These are phyloP conservation scores for Aphanomyces invadans DNA, from an alignment of 352 stramenopile genomes.

Conservation along the genomic window DNA sequence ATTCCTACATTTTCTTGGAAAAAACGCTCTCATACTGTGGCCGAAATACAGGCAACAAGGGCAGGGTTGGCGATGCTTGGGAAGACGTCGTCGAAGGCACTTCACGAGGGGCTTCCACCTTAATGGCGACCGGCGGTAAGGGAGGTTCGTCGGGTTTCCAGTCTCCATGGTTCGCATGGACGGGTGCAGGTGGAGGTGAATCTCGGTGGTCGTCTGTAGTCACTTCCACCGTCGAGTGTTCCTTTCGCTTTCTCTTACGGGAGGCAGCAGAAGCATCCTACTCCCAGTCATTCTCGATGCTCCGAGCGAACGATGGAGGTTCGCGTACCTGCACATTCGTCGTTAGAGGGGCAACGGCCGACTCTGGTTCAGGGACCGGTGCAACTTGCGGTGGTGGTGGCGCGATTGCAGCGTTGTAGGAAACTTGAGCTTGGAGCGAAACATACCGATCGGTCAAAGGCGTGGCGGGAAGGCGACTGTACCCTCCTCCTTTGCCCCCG, in stretches of 20 bases:
- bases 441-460: constrained; percentile 7
- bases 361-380: too few species aligned
- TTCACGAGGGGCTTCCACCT: background rate
- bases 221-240: background rate
- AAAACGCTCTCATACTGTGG: constrained; percentile 22
- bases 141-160: background rate
- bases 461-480: background rate
- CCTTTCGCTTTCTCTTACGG: constrained; percentile 8
- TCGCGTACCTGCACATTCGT: too few species aligned
- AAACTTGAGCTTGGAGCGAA: background rate
- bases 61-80: background rate
- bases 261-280: background rate
- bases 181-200: background rate
- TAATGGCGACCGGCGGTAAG: background rate
- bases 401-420: background rate
- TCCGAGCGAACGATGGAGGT: too few species aligned
- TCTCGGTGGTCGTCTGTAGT: too few species aligned
- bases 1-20: constrained; percentile 13
- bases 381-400: too few species aligned
- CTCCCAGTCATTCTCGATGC: background rate
- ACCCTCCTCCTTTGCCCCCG: background rate
- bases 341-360: too few species aligned
- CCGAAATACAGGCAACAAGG: constrained; percentile 1
- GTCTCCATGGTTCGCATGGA: background rate
- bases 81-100: background rate